A percentile compares a stretch with the other conserved stretches of the same genome.
Conservation (phyloP, 352 stramenopile species). For the Pythium apleroticum region DNA sequence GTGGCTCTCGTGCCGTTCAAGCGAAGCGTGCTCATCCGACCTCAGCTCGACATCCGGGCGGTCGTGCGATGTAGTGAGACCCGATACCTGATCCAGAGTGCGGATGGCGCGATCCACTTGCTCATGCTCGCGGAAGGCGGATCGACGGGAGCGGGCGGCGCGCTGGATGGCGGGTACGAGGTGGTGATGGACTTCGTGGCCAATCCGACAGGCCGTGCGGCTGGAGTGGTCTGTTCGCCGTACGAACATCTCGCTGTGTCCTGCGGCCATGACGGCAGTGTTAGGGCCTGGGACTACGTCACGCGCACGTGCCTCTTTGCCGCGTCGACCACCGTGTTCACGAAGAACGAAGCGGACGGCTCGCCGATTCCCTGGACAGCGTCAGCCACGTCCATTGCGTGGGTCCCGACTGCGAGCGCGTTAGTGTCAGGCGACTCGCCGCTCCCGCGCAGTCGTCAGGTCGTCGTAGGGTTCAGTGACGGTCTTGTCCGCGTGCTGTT, state of each 20-base stretch:
- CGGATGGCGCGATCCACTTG: conserved; percentile 49
- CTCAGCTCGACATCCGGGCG: conserved; percentile 66
- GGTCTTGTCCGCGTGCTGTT: conserved; percentile 80
- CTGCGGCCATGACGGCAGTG: conserved; percentile 80
- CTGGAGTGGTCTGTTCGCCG: conserved; percentile 75
- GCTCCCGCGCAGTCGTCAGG: conserved; percentile 58
- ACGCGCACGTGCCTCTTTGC: conserved; percentile 44
- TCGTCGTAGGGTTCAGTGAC: conserved; percentile 90
- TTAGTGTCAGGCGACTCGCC: conserved; percentile 35
- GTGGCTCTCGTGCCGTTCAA: conserved; percentile 74
- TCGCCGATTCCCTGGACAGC: conserved; percentile 34
- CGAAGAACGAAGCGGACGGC: conserved; percentile 15
- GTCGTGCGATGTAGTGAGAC: conserved; percentile 45
- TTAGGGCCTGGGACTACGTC: conserved; percentile 89
- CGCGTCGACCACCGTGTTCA: conserved; percentile 18
- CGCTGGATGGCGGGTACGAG: conserved; percentile 28
- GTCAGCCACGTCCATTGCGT: conserved; percentile 62
- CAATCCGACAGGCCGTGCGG: conserved; percentile 69
- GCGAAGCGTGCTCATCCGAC: conserved; percentile 50
- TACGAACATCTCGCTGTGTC: conserved; percentile 86
- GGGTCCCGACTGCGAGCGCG: conserved; percentile 56
- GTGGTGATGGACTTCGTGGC: conserved; percentile 57
- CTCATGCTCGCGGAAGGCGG: conserved; percentile 30
- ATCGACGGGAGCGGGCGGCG: conserved; percentile 16
- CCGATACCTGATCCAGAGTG: conserved; percentile 70